A percentile compares a stretch with the other conserved stretches of the same genome.
Conservation (phyloP, 208 protist species). For the Leishmania tropica region DNA sequence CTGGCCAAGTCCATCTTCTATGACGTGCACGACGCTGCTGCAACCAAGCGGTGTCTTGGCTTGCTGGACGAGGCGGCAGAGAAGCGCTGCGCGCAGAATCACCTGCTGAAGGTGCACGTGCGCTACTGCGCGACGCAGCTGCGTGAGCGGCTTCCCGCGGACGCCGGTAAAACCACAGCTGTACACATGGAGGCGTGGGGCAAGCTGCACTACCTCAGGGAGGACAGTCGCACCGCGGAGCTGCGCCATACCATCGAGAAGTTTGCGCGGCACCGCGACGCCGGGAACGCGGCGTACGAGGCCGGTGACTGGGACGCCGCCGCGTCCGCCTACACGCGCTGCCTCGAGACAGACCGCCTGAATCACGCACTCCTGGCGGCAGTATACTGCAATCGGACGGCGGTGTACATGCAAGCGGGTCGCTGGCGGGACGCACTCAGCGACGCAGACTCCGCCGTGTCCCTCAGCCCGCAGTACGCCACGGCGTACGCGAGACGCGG, state of each 20-base stretch:
- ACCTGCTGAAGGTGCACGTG: slow-evolving; percentile 32
- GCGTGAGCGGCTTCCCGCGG: neutral
- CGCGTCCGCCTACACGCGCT: slow-evolving; percentile 62
- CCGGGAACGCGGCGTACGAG: slow-evolving; percentile 70
- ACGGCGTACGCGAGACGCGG: slow-evolving; percentile 66
- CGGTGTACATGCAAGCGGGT: slow-evolving; percentile 75
- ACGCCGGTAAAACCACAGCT: slow-evolving; percentile 2
- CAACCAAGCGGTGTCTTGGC: slow-evolving; percentile 41
- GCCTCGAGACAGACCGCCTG: slow-evolving; percentile 58
- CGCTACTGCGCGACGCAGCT: slow-evolving; percentile 30
- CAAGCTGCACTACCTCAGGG: slow-evolving; percentile 21
- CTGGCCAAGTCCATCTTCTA: slow-evolving; percentile 82
- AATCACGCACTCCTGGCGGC: slow-evolving; percentile 68
- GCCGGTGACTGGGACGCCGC: slow-evolving; percentile 59
- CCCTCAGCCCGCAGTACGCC: slow-evolving; percentile 49
- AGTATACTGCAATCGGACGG: slow-evolving; percentile 82
- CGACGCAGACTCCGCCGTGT: slow-evolving; percentile 53
- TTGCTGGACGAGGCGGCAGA: slow-evolving; percentile 43
- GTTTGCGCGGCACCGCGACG: slow-evolving; percentile 70
- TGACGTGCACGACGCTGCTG: slow-evolving; percentile 61
- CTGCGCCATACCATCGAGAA: slow-evolving; percentile 57
- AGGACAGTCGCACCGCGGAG: slow-evolving; percentile 53
- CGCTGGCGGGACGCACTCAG: slow-evolving; percentile 59
- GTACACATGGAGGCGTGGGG: slow-evolving; percentile 39
- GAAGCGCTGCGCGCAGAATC: slow-evolving; percentile 36